A percentile compares a stretch with the other conserved stretches of the same genome.
Evolutionary conservation across 2,329 filamentous ascomycete genomes (phyloP).

Genomic region (Paecilomyces formosus): DNA sequence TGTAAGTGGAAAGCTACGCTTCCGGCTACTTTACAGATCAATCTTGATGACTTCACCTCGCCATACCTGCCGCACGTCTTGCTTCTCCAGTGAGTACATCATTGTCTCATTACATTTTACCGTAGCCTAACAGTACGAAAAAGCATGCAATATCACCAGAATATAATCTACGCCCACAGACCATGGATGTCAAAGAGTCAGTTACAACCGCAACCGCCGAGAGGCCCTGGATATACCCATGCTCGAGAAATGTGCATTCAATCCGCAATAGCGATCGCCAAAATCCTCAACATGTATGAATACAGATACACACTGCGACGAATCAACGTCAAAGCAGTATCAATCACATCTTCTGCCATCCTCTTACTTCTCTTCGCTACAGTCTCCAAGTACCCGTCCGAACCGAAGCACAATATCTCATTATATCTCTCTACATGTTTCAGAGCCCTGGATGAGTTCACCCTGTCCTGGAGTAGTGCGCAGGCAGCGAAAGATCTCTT

Average conservation of each 20-base stretch:
- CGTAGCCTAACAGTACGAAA: too few species aligned
- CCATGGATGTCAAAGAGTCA: conserved; percentile 26
- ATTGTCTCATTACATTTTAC: too few species aligned
- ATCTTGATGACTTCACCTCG: background rate
- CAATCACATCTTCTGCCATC: background rate
- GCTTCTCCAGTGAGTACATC: conserved; percentile 19
- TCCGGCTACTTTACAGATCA: background rate
- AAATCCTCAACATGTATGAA: background rate
- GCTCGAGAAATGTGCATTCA: background rate
- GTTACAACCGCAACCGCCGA: conserved; percentile 22
- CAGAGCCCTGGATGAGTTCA: background rate
- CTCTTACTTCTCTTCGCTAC: background rate
- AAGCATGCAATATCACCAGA: conserved; percentile 28
- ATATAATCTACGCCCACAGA: conserved; percentile 27
- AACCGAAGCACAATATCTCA: too few species aligned
- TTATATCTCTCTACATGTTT: background rate
- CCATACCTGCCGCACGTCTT: conserved; percentile 9
- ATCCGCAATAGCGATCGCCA: background rate
- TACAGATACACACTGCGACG: background rate
- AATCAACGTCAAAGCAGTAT: background rate
- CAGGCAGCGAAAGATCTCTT: background rate
- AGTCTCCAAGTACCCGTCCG: background rate
- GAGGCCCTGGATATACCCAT: conserved; percentile 11
- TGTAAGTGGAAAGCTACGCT: background rate
- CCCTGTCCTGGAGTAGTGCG: background rate